Conservation (phyloP, 768 basidiomycete genomes). For the Chalciporus piperatus region DNA sequence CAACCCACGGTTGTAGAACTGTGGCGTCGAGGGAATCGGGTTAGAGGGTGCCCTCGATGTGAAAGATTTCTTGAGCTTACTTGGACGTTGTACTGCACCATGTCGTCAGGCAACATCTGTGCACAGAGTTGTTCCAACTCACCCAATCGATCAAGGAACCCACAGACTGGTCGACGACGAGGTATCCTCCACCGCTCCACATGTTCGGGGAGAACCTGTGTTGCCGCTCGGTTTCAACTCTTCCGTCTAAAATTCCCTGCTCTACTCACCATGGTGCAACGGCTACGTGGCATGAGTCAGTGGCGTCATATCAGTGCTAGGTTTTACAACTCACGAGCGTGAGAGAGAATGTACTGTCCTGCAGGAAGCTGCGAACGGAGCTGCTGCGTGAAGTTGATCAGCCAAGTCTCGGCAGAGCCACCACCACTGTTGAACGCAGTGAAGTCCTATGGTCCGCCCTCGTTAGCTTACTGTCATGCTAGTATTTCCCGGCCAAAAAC, state of each 20-base stretch:
- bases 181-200: conserved; percentile 34
- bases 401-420: conserved; percentile 35
- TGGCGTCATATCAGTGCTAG: background rate
- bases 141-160: conserved; percentile 48
- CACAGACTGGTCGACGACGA: conserved; percentile 33
- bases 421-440: conserved; percentile 27
- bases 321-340: conserved; percentile 28
- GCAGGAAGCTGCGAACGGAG: conserved; percentile 27
- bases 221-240: conserved; percentile 11
- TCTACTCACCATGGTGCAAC: conserved; percentile 4
- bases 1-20: conserved; percentile 30
- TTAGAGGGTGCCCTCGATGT: background rate
- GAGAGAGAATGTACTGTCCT: conserved; percentile 30
- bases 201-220: conserved; percentile 20
- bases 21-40: background rate
- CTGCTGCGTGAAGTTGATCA: conserved; percentile 27
- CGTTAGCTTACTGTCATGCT: background rate
- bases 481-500: background rate
- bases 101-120: background rate
- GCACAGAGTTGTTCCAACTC: background rate
- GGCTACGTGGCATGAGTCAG: background rate
- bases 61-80: conserved; percentile 12
- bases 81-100: conserved; percentile 35
- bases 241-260: conserved; percentile 8
- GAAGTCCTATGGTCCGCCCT: conserved; percentile 20